Evolutionary conservation across 192 early-diverging fungal species (phyloP).

Genomic region (Coemansia sp.): DNA sequence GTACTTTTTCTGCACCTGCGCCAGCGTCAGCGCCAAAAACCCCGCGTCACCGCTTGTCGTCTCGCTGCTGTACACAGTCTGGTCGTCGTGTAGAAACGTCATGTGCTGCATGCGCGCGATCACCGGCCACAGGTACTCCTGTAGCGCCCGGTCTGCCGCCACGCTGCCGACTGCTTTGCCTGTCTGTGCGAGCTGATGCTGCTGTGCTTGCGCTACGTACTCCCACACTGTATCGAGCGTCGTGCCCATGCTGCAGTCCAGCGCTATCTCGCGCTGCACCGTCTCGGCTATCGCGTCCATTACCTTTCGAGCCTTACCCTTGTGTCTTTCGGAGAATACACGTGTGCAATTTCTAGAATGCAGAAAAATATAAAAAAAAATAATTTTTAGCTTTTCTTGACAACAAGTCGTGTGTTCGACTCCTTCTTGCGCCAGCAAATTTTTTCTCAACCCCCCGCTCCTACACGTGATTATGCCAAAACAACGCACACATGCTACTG

Average conservation of each 20-base stretch:
- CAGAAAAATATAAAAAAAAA: neutral
- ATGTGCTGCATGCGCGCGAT: slow-evolving; percentile 19
- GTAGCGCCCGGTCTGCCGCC: slow-evolving; percentile 11
- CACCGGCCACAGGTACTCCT: slow-evolving; percentile 37
- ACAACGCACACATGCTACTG: no score
- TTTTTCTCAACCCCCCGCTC: neutral
- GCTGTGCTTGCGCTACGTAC: slow-evolving; percentile 33
- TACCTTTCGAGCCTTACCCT: no score
- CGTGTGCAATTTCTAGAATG: neutral
- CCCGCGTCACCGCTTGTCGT: neutral
- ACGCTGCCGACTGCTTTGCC: slow-evolving; percentile 3
- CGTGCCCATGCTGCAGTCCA: slow-evolving; percentile 39
- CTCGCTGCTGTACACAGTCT: slow-evolving; percentile 11
- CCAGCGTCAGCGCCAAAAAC: slow-evolving; percentile 1
- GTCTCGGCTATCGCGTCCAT: slow-evolving; percentile 43
- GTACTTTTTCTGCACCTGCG: slow-evolving; percentile 16
- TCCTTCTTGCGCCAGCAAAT: neutral
- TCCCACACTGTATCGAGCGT: slow-evolving; percentile 28
- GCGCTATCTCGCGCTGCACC: slow-evolving; percentile 30
- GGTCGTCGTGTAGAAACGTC: slow-evolving; percentile 16
- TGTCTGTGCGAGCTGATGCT: slow-evolving; percentile 6
- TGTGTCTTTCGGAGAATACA: neutral
- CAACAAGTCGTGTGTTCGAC: neutral
- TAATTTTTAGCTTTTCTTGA: neutral
- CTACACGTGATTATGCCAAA: no score